phyloP scores from a whole-genome alignment of 2,329 filamentous ascomycete genomes.

The Zymoseptoria pseudotritici region DNA sequence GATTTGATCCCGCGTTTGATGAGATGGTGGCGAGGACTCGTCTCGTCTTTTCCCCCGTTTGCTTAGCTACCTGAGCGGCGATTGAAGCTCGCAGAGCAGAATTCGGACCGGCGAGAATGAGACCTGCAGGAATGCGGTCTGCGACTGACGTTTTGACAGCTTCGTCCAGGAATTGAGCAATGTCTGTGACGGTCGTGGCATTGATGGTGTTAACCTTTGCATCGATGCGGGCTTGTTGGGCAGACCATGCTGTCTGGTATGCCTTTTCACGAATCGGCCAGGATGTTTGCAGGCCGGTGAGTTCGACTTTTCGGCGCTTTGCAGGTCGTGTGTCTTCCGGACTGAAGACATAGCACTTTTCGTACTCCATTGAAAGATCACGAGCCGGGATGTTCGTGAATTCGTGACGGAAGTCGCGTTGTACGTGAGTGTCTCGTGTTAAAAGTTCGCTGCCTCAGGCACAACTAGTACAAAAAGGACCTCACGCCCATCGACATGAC shows the following conservation, averaged over 20 bases:
- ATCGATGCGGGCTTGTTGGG: slow-evolving; percentile 57
- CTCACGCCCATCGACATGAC: neutral
- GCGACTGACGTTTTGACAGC: slow-evolving; percentile 11
- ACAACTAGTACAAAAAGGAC: neutral
- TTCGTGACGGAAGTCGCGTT: neutral
- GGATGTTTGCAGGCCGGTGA: slow-evolving; percentile 29
- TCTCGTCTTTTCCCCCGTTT: slow-evolving; percentile 33
- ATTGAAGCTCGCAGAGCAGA: slow-evolving; percentile 67
- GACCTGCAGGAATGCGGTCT: slow-evolving; percentile 14
- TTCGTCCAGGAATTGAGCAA: slow-evolving; percentile 33
- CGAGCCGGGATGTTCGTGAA: neutral
- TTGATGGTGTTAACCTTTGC: slow-evolving; percentile 36
- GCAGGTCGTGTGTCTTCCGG: slow-evolving; percentile 31
- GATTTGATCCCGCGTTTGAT: slow-evolving; percentile 63
- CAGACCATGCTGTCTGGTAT: slow-evolving; percentile 58
- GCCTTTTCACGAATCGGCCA: slow-evolving; percentile 48
- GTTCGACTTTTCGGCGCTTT: slow-evolving; percentile 34
- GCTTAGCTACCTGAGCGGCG: slow-evolving; percentile 58
- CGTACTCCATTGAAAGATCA: slow-evolving; percentile 37
- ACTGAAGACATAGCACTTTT: slow-evolving; percentile 42
- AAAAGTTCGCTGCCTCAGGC: neutral
- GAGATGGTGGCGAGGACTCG: slow-evolving; percentile 60
- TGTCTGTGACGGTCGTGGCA: slow-evolving; percentile 32
- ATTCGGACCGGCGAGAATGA: slow-evolving; percentile 71
- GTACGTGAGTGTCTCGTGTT: neutral